Percentiles rank a stretch among this genome's conserved stretches.
Evolutionary conservation across 2,329 filamentous ascomycete genomes (phyloP).

Genomic region (Fusarium acutatum): DNA sequence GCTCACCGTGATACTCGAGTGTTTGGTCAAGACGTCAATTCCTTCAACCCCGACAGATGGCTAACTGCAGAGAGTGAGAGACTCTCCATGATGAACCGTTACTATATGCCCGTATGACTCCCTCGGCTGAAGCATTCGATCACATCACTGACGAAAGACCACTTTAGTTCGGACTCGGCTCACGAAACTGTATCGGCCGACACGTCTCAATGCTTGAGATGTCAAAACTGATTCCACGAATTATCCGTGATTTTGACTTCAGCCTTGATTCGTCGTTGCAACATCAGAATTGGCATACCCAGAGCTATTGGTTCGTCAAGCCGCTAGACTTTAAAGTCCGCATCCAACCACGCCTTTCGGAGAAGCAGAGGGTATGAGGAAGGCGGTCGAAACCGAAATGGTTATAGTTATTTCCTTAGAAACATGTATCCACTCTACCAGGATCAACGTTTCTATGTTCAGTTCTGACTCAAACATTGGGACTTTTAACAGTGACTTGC

Average conservation of each 20-base stretch:
- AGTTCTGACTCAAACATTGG: too few relatives aligned
- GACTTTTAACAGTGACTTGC: too few relatives aligned
- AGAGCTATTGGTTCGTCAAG: slow-evolving; percentile 31
- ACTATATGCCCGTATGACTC: slow-evolving; percentile 32
- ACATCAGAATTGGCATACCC: slow-evolving; percentile 4
- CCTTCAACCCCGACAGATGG: slow-evolving; percentile 32
- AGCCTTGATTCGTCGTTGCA: not conserved
- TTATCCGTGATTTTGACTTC: slow-evolving; percentile 38
- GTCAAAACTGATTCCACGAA: slow-evolving; percentile 31
- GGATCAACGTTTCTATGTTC: too few relatives aligned
- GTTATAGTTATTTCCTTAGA: not conserved
- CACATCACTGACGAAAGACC: not conserved
- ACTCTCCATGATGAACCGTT: slow-evolving; percentile 32
- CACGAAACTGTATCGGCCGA: slow-evolving; percentile 34
- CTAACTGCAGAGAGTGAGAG: not conserved
- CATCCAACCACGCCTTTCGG: not conserved
- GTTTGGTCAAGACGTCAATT: slow-evolving; percentile 28
- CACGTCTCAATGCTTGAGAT: slow-evolving; percentile 40
- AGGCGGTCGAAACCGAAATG: accelerated
- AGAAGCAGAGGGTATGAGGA: not conserved
- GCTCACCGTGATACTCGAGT: slow-evolving; percentile 27
- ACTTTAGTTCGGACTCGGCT: slow-evolving; percentile 36
- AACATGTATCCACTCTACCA: accelerated
- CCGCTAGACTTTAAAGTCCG: slow-evolving; percentile 13
- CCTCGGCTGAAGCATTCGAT: accelerated